phyloP scores from a whole-genome alignment of 306 rosid genomes.

The Vicia faba region DNA sequence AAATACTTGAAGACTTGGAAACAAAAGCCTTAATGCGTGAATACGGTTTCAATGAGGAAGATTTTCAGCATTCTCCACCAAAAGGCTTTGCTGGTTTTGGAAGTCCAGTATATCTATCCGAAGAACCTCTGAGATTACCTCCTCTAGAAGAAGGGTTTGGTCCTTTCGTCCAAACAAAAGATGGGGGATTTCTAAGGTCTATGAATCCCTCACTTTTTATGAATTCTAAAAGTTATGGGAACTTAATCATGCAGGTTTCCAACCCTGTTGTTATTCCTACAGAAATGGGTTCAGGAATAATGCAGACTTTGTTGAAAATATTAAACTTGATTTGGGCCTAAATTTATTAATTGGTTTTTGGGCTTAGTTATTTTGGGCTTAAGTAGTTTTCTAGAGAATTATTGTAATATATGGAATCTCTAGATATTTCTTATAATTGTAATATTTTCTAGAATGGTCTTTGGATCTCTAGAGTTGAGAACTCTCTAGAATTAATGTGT shows the following conservation, averaged over 20 bases:
- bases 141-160: conserved; percentile 84
- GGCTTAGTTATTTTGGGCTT: no score
- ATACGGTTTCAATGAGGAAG: conserved; percentile 82
- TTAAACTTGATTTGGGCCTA: no score
- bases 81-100: conserved; percentile 59
- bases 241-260: conserved; percentile 87
- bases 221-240: conserved; percentile 64
- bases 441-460: no score
- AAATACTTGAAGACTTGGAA: conserved; percentile 77
- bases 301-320: no score
- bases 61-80: conserved; percentile 80
- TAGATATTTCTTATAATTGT: no score
- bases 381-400: no score
- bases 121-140: conserved; percentile 61
- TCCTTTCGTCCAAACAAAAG: conserved; percentile 72
- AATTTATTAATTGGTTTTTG: no score
- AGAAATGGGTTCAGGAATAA: conserved; percentile 88
- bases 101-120: conserved; percentile 64
- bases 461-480: no score
- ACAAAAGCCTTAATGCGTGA: conserved; percentile 81
- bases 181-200: conserved; percentile 81
- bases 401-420: no score
- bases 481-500: no score
- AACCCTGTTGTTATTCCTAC: conserved; percentile 88
- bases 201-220: conserved; percentile 78